Percentiles rank a stretch among this genome's conserved stretches.
phyloP scores from a whole-genome alignment of 306 rosid species.

The Rosa chinensis region DNA sequence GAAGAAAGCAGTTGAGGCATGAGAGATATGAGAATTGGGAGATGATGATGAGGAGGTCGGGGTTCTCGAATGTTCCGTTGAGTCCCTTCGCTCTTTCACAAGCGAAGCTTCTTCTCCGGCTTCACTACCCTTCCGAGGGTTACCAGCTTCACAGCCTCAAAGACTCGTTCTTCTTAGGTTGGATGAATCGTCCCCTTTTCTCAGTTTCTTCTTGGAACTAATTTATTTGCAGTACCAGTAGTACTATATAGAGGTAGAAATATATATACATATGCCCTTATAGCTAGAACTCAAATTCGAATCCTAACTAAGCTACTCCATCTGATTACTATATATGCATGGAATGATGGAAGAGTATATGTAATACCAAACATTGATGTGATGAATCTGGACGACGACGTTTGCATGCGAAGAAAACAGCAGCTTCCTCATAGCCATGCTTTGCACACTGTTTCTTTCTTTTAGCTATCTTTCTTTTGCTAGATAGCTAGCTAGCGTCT shows the following conservation, averaged over 20 bases:
- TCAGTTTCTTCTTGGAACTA: conserved; percentile 61
- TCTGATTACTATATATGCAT: background rate
- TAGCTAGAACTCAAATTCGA: conserved; percentile 1
- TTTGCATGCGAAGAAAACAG: background rate
- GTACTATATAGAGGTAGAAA: background rate
- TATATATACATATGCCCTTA: background rate
- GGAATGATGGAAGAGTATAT: conserved; percentile 2
- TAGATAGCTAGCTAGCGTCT: background rate
- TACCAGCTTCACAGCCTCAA: conserved; percentile 45
- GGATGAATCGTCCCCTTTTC: conserved; percentile 55
- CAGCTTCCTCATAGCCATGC: conserved; percentile 6
- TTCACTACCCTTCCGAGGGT: conserved; percentile 59
- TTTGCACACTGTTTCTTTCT: background rate
- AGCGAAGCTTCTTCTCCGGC: conserved; percentile 54
- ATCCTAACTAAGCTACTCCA: conserved; percentile 4
- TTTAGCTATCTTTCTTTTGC: background rate
- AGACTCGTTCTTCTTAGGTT: conserved; percentile 44
- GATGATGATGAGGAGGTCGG: conserved; percentile 35
- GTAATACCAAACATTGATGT: conserved; percentile 1
- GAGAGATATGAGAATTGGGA: conserved; percentile 49
- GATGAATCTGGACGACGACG: conserved; percentile 11
- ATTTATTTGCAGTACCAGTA: background rate
- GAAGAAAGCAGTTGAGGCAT: conserved; percentile 19
- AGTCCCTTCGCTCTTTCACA: conserved; percentile 59
- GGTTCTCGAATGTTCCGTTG: conserved; percentile 44